Conservation (phyloP, 1,284 basidiomycete species). For the Apiotrichum sp. region DNA sequence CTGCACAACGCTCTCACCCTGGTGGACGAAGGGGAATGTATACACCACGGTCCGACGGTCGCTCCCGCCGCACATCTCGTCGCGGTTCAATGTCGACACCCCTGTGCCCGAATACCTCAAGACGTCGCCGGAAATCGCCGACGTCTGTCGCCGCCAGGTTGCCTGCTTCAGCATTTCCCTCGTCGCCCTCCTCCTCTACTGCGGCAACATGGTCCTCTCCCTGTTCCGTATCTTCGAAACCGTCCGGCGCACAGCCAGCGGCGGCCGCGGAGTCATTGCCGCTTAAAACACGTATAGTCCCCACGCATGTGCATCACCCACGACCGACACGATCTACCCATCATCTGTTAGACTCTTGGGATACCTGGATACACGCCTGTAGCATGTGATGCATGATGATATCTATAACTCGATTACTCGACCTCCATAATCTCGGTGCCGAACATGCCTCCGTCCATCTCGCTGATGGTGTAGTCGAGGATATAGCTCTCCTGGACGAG, state of each 20-base stretch:
- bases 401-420: constrained; percentile 10
- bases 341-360: too few species aligned
- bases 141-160: constrained; percentile 43
- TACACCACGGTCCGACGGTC: not conserved
- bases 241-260: constrained; percentile 38
- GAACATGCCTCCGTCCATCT: constrained; percentile 68
- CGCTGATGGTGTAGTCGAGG: constrained; percentile 81
- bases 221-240: constrained; percentile 51
- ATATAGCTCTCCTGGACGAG: constrained; percentile 89
- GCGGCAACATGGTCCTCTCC: constrained; percentile 48
- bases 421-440: constrained; percentile 39
- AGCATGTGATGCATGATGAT: constrained; percentile 1
- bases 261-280: too few species aligned
- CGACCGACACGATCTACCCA: too few species aligned
- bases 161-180: constrained; percentile 44
- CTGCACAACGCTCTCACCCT: constrained; percentile 43
- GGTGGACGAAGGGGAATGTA: constrained; percentile 29
- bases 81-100: not conserved
- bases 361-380: too few species aligned
- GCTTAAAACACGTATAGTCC: too few species aligned
- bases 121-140: not conserved
- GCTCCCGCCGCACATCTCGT: not conserved
- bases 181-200: constrained; percentile 42
- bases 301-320: too few species aligned
- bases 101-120: constrained; percentile 2